Conservation (phyloP, 768 basidiomycete genomes). For the Termitomyces sp. region DNA sequence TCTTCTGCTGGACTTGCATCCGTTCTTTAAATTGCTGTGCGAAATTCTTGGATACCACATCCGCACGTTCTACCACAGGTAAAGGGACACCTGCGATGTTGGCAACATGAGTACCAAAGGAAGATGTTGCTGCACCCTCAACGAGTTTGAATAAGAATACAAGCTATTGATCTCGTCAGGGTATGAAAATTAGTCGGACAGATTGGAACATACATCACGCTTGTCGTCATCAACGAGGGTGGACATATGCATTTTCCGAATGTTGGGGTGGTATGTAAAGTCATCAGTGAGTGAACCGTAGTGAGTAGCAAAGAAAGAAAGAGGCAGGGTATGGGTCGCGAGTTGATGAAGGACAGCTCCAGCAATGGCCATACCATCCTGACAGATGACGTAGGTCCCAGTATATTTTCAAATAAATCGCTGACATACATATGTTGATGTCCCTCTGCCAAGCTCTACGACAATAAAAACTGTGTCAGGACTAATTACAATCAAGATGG, state of each 20-base stretch:
- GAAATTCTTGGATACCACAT: conserved; percentile 81
- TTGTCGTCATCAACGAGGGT: conserved; percentile 92
- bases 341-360: conserved; percentile 92
- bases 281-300: conserved; percentile 96
- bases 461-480: conserved; percentile 8
- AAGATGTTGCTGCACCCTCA: conserved; percentile 79
- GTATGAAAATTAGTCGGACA: not conserved
- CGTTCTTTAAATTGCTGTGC: conserved; percentile 83
- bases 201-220: conserved; percentile 54
- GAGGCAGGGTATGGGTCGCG: conserved; percentile 85
- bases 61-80: conserved; percentile 84
- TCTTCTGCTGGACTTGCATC: conserved; percentile 58
- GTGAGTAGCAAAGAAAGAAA: conserved; percentile 97
- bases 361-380: conserved; percentile 99
- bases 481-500: not conserved
- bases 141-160: conserved; percentile 95
- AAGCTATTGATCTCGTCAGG: conserved; percentile 43
- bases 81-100: conserved; percentile 89
- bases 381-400: not conserved
- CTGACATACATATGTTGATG: conserved; percentile 78
- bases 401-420: not conserved
- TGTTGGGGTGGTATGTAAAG: conserved; percentile 87
- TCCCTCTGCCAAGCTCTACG: conserved; percentile 89
- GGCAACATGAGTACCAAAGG: conserved; percentile 93
- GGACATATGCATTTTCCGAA: conserved; percentile 93